Evolutionary conservation across 108 stramenopile species (phyloP).

Genomic region (Nitzschia putrida): DNA sequence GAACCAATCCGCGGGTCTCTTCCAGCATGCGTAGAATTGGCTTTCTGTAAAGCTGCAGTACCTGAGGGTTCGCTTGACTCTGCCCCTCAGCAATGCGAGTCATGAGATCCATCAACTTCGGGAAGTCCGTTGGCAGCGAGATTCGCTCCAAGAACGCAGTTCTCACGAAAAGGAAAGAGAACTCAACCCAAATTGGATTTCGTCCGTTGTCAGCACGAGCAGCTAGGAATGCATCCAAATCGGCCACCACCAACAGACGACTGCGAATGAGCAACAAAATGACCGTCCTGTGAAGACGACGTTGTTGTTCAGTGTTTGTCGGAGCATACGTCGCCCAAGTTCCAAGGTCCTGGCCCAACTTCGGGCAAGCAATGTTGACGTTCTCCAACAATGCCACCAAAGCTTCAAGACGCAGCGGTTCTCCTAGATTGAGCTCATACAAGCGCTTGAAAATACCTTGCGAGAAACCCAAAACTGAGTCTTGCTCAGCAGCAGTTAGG

Average conservation of each 20-base stretch:
- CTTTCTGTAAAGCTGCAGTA: conserved; percentile 70
- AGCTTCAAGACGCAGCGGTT: conserved; percentile 87
- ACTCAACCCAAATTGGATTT: conserved; percentile 88
- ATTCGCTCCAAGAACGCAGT: conserved; percentile 85
- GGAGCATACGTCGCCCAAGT: conserved; percentile 93
- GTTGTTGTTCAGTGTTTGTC: conserved; percentile 80
- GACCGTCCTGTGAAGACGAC: conserved; percentile 88
- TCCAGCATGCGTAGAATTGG: conserved; percentile 79
- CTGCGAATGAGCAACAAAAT: conserved; percentile 87
- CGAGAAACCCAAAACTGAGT: conserved; percentile 87
- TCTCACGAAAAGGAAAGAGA: conserved; percentile 85
- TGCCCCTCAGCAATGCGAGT: conserved; percentile 77
- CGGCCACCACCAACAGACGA: conserved; percentile 71
- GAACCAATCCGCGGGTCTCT: conserved; percentile 58
- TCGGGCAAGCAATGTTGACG: conserved; percentile 79
- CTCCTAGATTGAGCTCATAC: conserved; percentile 85
- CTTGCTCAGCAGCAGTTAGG: conserved; percentile 72
- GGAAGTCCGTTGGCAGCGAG: conserved; percentile 71
- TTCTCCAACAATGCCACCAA: conserved; percentile 86
- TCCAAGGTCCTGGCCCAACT: conserved; percentile 84
- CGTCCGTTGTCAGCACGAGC: conserved; percentile 82
- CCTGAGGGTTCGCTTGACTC: conserved; percentile 67
- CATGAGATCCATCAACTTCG: conserved; percentile 84
- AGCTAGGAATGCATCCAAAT: conserved; percentile 86
- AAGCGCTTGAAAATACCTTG: conserved; percentile 96